Base-by-base conservation (phyloP, 352 stramenopile species). In the Phytophthora pisi region DNA sequence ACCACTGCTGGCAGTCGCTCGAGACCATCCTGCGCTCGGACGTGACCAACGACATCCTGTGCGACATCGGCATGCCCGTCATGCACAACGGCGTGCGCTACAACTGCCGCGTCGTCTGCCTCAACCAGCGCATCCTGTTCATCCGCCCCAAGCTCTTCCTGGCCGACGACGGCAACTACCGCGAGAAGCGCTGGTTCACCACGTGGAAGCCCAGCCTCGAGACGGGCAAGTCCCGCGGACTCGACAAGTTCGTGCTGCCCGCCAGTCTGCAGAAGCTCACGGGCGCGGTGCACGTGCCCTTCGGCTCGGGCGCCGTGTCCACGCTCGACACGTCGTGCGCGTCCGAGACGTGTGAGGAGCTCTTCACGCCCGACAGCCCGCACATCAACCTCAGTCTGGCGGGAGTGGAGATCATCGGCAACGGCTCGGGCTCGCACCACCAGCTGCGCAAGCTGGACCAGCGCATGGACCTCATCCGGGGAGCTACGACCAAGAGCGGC, bases 161-260 rank as follows among this genome's bases (percentile, higher is more conserved):
- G 57, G 97, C 97, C 0, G 97, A 99, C 77, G 93, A 99, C 78
- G 97, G 97, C 62, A 99, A 99, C 79, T 99, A 99, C 82, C 86
- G 97, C 38, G 97, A 99, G 81, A 97, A 84, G 46, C 82, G 97
- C 50, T 99, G 97, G 79, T 96, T 96, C 73, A 96, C 88, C 30
- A 91, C 88, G 51, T 96, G 86, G 86, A 96, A 96, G 65, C 55
- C 82, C 9, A 61, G 52, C 28, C 10, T 66, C 4, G 70, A 57
- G 8, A 67, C 70, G 53, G 71, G 72, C 26, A 62, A 60, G 5
- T 18, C 64, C 0, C 72, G 81, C 40, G 80, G 81, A 16, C 70
- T 97, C 1, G 79, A 94, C 38, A 75, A 86, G 54, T 81, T 95
- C 43, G 81, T 96, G 57, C 70, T 98, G 72, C 89, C 72, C 57